phyloP scores from a whole-genome alignment of 192 early-diverging fungal genomes.

The Funneliformis geosporum region DNA sequence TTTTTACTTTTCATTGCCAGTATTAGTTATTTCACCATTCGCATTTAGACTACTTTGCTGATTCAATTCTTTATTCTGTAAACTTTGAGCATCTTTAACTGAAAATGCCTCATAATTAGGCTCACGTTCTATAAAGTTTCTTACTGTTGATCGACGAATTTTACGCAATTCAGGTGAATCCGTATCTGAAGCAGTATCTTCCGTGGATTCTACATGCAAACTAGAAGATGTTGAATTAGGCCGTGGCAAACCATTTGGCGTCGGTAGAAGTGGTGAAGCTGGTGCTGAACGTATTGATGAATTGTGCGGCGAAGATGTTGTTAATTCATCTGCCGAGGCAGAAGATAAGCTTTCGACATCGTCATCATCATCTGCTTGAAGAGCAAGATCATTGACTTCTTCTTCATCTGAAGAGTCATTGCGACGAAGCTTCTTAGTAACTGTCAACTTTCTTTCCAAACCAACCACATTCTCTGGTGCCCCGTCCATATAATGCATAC shows the following conservation, averaged over 20 bases:
- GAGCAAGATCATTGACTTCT: conserved; percentile 45
- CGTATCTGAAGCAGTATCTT: neutral
- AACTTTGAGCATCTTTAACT: neutral
- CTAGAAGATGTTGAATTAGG: neutral
- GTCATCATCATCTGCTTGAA: conserved; percentile 29
- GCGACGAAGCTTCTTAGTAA: neutral
- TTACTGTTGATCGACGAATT: conserved; percentile 10
- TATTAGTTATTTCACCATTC: neutral
- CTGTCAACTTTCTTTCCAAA: conserved; percentile 42
- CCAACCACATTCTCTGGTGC: conserved; percentile 45
- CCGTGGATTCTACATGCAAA: neutral
- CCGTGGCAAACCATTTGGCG: neutral
- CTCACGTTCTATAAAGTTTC: conserved; percentile 21
- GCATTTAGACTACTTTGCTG: neutral
- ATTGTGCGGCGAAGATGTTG: neutral
- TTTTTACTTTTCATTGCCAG: neutral
- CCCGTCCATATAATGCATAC: conserved; percentile 48
- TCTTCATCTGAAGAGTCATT: conserved; percentile 42
- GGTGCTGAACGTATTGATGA: neutral
- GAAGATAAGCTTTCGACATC: conserved; percentile 2
- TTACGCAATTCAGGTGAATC: neutral
- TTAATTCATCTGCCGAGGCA: conserved; percentile 14
- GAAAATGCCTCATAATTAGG: conserved; percentile 18
- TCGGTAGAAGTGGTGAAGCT: neutral
- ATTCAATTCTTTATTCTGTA: neutral